phyloP scores from a whole-genome alignment of 73 alveolate species.

The Effrenium voratum region DNA sequence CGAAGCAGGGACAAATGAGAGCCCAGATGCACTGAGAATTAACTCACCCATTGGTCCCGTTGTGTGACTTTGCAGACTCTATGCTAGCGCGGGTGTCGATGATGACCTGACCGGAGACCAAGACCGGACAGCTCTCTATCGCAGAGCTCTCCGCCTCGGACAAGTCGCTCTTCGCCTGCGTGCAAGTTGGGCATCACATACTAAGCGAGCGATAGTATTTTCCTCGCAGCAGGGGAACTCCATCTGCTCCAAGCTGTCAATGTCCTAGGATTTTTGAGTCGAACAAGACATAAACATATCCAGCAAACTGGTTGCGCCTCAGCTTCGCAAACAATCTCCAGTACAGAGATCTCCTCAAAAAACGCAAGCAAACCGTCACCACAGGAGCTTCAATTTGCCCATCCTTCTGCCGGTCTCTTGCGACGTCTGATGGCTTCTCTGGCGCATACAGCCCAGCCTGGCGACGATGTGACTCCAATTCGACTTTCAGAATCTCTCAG shows the following conservation, averaged over 20 bases:
- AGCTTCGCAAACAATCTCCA: slow-evolving; percentile 87
- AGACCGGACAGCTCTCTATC: no score
- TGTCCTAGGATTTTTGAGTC: background rate
- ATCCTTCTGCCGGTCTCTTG: slow-evolving; percentile 76
- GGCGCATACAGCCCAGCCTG: slow-evolving; percentile 87
- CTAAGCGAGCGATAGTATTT: no score
- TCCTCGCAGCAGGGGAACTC: slow-evolving; percentile 62
- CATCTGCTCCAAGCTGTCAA: slow-evolving; percentile 58
- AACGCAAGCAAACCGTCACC: background rate
- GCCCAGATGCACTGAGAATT: no score
- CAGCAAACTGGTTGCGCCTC: background rate
- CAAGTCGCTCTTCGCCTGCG: no score
- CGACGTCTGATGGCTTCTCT: slow-evolving; percentile 71
- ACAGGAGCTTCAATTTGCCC: background rate
- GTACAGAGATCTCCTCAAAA: slow-evolving; percentile 51
- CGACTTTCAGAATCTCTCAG: background rate
- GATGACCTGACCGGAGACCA: no score
- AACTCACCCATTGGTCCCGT: no score
- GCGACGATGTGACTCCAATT: background rate
- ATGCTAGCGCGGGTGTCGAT: no score
- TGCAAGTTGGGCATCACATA: no score
- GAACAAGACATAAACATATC: background rate
- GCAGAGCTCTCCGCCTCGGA: no score
- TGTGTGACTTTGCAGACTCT: no score
- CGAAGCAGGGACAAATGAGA: no score